These are phyloP conservation scores for Tylopilus sp. DNA, from an alignment of 768 basidiomycete genomes.

Conservation along the genomic window DNA sequence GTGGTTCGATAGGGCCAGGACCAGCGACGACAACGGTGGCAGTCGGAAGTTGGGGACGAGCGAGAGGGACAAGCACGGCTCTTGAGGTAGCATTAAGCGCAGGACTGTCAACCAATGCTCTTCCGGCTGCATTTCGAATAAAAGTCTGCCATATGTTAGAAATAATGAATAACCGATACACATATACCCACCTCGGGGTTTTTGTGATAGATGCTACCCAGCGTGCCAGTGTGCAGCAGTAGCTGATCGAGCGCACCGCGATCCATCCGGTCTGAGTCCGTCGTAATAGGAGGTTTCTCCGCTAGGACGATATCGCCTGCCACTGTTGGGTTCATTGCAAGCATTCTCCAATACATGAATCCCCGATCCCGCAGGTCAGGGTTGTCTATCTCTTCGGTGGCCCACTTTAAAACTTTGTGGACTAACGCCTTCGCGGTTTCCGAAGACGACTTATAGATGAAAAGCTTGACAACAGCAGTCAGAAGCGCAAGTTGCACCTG, in stretches of 20 bases:
- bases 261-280: slow-evolving; percentile 97
- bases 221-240: slow-evolving; percentile 86
- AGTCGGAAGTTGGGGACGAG: slow-evolving; percentile 47
- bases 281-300: slow-evolving; percentile 96
- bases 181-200: slow-evolving; percentile 73
- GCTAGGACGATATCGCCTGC: slow-evolving; percentile 89
- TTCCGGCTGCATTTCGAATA: slow-evolving; percentile 85
- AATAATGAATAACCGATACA: neutral
- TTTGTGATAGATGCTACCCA: slow-evolving; percentile 97
- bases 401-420: slow-evolving; percentile 94
- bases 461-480: slow-evolving; percentile 93
- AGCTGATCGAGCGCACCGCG: slow-evolving; percentile 94
- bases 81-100: slow-evolving; percentile 84
- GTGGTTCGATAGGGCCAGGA: slow-evolving; percentile 42
- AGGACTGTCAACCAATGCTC: slow-evolving; percentile 81
- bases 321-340: slow-evolving; percentile 86
- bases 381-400: slow-evolving; percentile 97
- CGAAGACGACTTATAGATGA: slow-evolving; percentile 83
- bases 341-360: slow-evolving; percentile 99
- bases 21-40: slow-evolving; percentile 51
- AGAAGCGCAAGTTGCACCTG: slow-evolving; percentile 95
- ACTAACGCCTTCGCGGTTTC: slow-evolving; percentile 86
- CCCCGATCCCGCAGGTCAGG: slow-evolving; percentile 96
- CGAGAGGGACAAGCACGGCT: slow-evolving; percentile 60
- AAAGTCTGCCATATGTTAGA: slow-evolving; percentile 61